These are phyloP conservation scores for Rhizoclosmatium sp. DNA, from an alignment of 192 early-diverging fungal genomes.

Conservation along the genomic window DNA sequence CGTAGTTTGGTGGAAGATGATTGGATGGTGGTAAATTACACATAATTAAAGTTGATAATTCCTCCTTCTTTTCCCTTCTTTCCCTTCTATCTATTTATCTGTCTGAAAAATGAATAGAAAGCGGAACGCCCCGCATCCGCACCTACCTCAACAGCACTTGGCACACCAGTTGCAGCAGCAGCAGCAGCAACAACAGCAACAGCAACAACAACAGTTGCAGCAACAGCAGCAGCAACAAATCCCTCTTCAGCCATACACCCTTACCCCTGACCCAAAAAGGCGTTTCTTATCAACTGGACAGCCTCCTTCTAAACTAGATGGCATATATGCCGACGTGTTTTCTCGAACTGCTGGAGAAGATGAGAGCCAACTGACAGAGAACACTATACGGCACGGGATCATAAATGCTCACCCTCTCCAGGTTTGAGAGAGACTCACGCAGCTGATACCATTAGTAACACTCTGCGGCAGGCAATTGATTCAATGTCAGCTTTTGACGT, in stretches of 20 bases:
- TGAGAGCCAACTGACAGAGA: slow-evolving; percentile 17
- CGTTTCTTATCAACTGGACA: background rate
- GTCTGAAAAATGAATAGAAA: background rate
- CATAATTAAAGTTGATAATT: background rate
- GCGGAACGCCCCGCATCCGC: background rate
- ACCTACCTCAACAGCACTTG: background rate
- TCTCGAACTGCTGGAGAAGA: slow-evolving; percentile 15
- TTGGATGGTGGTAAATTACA: slow-evolving; percentile 63
- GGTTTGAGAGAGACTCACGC: background rate
- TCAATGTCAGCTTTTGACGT: slow-evolving; percentile 28
- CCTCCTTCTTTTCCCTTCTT: background rate
- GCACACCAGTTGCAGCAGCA: background rate
- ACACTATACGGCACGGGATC: background rate
- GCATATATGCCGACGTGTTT: slow-evolving; percentile 23
- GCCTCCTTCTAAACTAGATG: slow-evolving; percentile 6
- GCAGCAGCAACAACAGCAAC: background rate
- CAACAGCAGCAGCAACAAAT: slow-evolving; percentile 11
- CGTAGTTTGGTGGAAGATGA: slow-evolving; percentile 72
- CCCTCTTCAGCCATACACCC: slow-evolving; percentile 2
- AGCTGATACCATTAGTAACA: too few relatives aligned
- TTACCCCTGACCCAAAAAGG: slow-evolving; percentile 9
- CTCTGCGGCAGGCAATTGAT: slow-evolving; percentile 4
- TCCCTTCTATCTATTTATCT: background rate
- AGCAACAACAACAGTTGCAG: slow-evolving; percentile 5
- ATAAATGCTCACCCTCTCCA: background rate